Conservation (phyloP, 75 land plant species). For the Larix kaempferi region DNA sequence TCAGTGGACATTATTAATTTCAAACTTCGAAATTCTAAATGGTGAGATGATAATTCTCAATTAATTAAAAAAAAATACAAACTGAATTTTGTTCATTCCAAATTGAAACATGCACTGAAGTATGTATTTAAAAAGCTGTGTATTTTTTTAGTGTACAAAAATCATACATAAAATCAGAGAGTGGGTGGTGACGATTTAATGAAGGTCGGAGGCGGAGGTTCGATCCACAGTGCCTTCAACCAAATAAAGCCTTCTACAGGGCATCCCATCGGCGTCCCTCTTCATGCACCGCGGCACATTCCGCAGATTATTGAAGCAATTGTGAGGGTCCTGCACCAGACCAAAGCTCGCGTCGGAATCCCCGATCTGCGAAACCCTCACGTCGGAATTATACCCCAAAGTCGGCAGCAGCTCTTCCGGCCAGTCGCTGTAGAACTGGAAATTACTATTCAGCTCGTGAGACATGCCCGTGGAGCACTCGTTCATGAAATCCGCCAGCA, state of each 20-base stretch:
- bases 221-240: conserved; percentile 43
- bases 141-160: too few relatives aligned
- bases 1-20: too few relatives aligned
- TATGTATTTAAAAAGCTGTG: too few relatives aligned
- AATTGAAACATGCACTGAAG: too few relatives aligned
- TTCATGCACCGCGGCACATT: conserved; percentile 54
- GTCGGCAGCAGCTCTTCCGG: conserved; percentile 72
- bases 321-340: conserved; percentile 45
- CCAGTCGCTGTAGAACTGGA: conserved; percentile 86
- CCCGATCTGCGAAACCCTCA: conserved; percentile 81
- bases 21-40: too few relatives aligned
- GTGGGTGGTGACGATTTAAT: too few relatives aligned
- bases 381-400: conserved; percentile 62
- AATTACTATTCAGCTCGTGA: conserved; percentile 32
- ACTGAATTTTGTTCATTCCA: too few relatives aligned
- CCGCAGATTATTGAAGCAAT: conserved; percentile 69
- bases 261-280: conserved; percentile 68
- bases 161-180: too few relatives aligned
- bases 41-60: too few relatives aligned
- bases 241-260: conserved; percentile 69
- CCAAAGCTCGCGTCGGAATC: conserved; percentile 86
- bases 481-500: conserved; percentile 91
- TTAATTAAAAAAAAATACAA: too few relatives aligned
- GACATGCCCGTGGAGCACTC: conserved; percentile 56
- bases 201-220: too few relatives aligned